These are phyloP conservation scores for Globisporangium alternatum DNA, from an alignment of 352 stramenopile species.

Conservation along the genomic window DNA sequence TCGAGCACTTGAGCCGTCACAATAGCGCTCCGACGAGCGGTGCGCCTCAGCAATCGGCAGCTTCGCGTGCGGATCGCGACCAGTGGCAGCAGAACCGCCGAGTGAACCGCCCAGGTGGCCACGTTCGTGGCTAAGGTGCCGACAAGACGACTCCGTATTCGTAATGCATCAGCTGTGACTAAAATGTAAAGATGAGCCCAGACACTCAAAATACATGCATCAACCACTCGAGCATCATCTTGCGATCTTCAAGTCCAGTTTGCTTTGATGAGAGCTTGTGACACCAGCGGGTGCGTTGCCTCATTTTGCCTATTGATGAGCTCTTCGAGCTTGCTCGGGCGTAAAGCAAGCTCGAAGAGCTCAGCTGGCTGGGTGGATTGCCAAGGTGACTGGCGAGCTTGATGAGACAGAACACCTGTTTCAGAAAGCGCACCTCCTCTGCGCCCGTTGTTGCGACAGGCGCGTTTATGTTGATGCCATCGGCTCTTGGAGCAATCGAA, in stretches of 20 bases:
- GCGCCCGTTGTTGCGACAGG: too few species aligned
- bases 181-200: too few species aligned
- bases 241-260: too few species aligned
- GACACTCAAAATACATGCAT: too few species aligned
- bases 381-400: background rate
- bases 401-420: background rate
- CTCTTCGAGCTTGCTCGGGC: too few species aligned
- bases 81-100: background rate
- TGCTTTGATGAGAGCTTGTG: too few species aligned
- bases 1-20: background rate
- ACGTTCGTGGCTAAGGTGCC: background rate
- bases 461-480: background rate
- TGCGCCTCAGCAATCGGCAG: background rate
- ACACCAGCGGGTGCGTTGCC: too few species aligned
- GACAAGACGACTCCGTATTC: background rate
- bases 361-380: too few species aligned
- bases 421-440: background rate
- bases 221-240: too few species aligned
- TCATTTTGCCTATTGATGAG: too few species aligned
- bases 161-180: too few species aligned
- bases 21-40: background rate
- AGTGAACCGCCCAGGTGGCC: background rate
- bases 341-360: too few species aligned
- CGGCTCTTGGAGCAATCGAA: background rate
- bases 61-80: background rate